These are phyloP conservation scores for Nigrospora sphaerica DNA, from an alignment of 2,329 filamentous ascomycete species.

Conservation along the genomic window DNA sequence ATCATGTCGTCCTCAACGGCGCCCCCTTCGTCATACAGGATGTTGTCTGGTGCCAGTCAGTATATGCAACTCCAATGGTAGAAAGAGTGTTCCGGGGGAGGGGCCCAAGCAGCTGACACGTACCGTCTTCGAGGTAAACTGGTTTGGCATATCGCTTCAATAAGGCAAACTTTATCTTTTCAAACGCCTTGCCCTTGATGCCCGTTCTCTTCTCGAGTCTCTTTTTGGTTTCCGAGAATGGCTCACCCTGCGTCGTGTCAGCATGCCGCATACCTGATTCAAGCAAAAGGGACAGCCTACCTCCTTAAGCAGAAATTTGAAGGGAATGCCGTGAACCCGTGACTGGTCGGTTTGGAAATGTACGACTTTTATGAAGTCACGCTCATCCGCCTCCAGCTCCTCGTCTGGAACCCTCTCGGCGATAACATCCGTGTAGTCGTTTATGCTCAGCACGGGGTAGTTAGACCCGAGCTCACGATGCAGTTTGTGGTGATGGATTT, in stretches of 20 bases:
- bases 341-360: conserved; percentile 88
- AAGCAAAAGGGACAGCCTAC: conserved; percentile 36
- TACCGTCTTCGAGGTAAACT: conserved; percentile 77
- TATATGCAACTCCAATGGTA: neutral
- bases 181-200: conserved; percentile 95
- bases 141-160: conserved; percentile 37
- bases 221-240: conserved; percentile 87
- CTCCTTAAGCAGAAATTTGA: conserved; percentile 79
- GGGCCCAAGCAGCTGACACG: conserved; percentile 21
- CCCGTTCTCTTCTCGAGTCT: conserved; percentile 88
- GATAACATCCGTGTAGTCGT: conserved; percentile 77
- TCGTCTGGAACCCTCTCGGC: conserved; percentile 76
- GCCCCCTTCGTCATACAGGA: conserved; percentile 44
- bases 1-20: conserved; percentile 48
- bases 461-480: conserved; percentile 69
- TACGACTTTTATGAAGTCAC: conserved; percentile 68
- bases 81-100: neutral
- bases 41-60: conserved; percentile 38
- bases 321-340: conserved; percentile 81
- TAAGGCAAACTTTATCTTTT: conserved; percentile 95
- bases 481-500: conserved; percentile 75
- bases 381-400: conserved; percentile 50
- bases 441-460: conserved; percentile 71
- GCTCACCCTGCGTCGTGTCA: conserved; percentile 55
- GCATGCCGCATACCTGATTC: neutral